Base-by-base conservation (phyloP, 2,329 filamentous ascomycete genomes). In the Aspergillus terreus region DNA sequence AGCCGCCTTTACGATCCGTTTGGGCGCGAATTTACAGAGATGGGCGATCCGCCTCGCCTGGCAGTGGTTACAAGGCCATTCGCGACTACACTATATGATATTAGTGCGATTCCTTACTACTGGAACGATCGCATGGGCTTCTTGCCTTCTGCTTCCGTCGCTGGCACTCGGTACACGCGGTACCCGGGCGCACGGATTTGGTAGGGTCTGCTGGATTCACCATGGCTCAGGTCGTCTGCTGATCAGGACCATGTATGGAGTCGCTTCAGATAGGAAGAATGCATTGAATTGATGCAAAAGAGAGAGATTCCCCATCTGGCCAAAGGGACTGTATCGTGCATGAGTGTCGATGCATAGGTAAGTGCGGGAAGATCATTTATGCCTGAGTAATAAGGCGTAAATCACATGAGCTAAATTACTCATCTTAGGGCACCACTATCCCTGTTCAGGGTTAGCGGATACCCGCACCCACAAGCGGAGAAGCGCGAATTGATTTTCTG, bases 41-140 rank as follows among this genome's bases (percentile, higher is more conserved):
- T 79, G 77, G 30, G 77, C 71, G 1, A 79, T 74, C 51, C 72
- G 74, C 56, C 77, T 67, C 30, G 72, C 64, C 55, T 75, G 71
- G 56, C 76, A 80, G 55, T 79, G 76, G 53, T 78, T 77, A 59
- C 77, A 79, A 2, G 76, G 77, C 71, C 77, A 80, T 59, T 77
- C 68, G 32, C 75, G 72, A 53, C 72, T 77, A 58, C 77, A 80
- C 76, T 78, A 33, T 54, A 50, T 40, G 50, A 27, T 4, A 46
- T 60, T 19, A 61, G 57, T 46, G 9, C 6, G 11, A 32, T 32
- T 46, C 25, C 40, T n/a, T n/a, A 7, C 17, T 46, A 21, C 25
- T 47, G 40, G 19, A 17, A 7, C 9, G 6, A 38, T n/a, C 35
- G 23, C 23, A 11, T n/a, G 35, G 35, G 12, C 15, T 43, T 45